A percentile compares a stretch with the other conserved stretches of the same genome.
Evolutionary conservation across 306 rosid species (phyloP).

Genomic region (Quercus wislizeni): DNA sequence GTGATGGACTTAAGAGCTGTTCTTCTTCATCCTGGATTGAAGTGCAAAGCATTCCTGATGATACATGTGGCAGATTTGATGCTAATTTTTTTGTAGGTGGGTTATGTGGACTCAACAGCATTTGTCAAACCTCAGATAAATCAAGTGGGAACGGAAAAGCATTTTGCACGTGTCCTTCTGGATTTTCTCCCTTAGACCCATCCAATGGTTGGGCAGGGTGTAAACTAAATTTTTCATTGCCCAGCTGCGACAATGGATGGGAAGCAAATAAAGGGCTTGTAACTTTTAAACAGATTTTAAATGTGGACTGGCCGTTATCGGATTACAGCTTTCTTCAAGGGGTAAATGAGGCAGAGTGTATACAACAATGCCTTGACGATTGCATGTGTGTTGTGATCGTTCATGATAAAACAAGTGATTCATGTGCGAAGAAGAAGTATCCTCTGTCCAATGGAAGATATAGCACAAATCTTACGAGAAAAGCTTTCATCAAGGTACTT

Average conservation of each 20-base stretch:
- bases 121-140: too few species aligned
- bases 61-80: too few species aligned
- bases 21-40: too few species aligned
- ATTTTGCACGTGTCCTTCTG: rapidly evolving
- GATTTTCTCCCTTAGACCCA: too few species aligned
- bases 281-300: rapidly evolving
- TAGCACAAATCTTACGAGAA: background rate
- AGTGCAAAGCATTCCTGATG: too few species aligned
- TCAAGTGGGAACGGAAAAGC: rapidly evolving
- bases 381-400: conserved; percentile 6
- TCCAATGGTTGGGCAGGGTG: too few species aligned
- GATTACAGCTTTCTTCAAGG: background rate
- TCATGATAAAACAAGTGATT: background rate
- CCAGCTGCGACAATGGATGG: too few species aligned
- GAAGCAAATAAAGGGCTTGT: background rate
- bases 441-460: conserved; percentile 28
- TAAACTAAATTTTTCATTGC: too few species aligned
- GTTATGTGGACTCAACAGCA: too few species aligned
- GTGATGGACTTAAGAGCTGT: too few species aligned
- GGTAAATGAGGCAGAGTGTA: conserved; percentile 1
- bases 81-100: too few species aligned
- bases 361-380: background rate
- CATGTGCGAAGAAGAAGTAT: conserved; percentile 9
- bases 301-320: background rate
- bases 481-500: background rate